Evolutionary conservation across 805 yeast genomes (phyloP), one percentile per base, ranked within the genome.

Genomic region (Danielia oregonensis): DNA sequence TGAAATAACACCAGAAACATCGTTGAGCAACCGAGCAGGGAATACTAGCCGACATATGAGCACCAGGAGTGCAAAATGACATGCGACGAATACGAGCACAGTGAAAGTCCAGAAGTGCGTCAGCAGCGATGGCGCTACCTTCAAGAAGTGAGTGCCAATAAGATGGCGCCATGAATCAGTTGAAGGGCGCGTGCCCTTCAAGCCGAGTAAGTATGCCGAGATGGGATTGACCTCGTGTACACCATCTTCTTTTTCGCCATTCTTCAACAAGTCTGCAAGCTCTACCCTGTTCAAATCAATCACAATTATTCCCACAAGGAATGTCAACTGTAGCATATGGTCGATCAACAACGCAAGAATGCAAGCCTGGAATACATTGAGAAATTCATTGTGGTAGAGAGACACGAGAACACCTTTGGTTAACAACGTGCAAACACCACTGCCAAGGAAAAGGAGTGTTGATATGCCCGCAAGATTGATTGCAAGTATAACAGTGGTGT

Each of bases 251-350:
- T 17, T 30, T 16, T 12, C n/a, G 13, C 6, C 16, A 14, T 27
- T 33, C 18, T 41, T 43, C 27, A 46, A 42, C 26, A 79, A 52
- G 40, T 79, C 86, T 11, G 72, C 72, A 12, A 81, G 64, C 44
- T 82, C 89, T 17, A 73, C 54, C 35, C 86, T 67, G 30, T 79
- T 71, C 19, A 79, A 59, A 58, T 86, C 95, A 24, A 86, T 73
- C 12, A 82, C 69, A 19, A 85, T 59, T 1, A 84, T 76, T 0
- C 87, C 78, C 1, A 79, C 63, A 39, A 84, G 74, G 54, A 68
- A 85, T 1, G 89, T 74, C 31, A 78, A 51, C 44, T 80, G 86
- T 24, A 86, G 59, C 4, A 72, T 37, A 49, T 77, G 82, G 43
- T 82, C 86, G 25, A 80, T 55, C 1, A 75, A 18, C n/a, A 83